Evolutionary conservation across 1,284 basidiomycete species (phyloP), one percentile per base, ranked within the genome.

Genomic region (Puccinia polysora): DNA sequence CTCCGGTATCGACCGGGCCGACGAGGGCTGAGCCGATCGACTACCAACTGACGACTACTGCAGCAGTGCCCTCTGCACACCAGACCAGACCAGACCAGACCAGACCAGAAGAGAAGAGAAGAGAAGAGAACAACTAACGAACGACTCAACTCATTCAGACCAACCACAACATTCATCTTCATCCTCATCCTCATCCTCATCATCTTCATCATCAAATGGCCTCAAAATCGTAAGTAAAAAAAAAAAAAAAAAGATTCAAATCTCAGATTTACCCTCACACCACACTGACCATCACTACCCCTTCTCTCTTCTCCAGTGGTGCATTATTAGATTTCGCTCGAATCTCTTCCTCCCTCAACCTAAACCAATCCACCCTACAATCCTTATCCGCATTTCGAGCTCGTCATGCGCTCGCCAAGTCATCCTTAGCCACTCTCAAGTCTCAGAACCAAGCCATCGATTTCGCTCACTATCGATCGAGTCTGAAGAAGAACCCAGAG

Each of bases 321-420:
- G 58, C 68, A 14, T 32, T 40, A 28, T 47, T 71, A 10, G 68
- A 71, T 47, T 78, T 79, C 53, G 74, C 77, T 74, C 77, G 78
- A 75, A 75, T 79, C 73, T 56, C 73, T 23, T 74, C 77, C 63
- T 76, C 78, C 67, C 73, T 79, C 40, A 78, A 78, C 62, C 75
- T 80, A 62, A 78, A 78, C 73, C 79, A 80, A 75, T 75, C 78
- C 72, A 79, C 79, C 28, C 71, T 77, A 36, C 77, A 77, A 50
- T 83, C 90, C 75, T 86, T 99, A 74, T 89, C 91, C 81, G 89
- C 91, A 53, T 98, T 99, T 88, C 89, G 96, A 81, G 96, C 96
- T 82, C 91, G 96, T 75, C 87, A 94, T 82, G 84, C 85, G 76
- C 90, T 95, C 73, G 94, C 96, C 73, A 86, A 89, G 79, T 56